phyloP scores from a whole-genome alignment of 1,284 basidiomycete species.

The Boletus subluridellus region DNA sequence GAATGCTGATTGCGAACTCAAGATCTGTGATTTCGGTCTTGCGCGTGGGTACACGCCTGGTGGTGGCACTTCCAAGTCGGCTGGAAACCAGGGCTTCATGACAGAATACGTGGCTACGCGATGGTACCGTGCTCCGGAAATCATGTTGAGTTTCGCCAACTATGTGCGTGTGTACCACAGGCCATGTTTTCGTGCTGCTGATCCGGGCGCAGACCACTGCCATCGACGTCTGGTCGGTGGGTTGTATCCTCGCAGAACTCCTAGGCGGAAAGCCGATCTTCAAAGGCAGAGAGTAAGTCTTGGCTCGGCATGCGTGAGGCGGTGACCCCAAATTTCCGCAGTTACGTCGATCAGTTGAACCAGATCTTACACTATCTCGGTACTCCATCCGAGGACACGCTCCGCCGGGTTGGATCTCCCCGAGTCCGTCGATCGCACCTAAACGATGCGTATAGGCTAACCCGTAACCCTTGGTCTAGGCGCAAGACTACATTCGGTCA shows the following conservation, averaged over 20 bases:
- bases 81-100: conserved; percentile 95
- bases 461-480: conserved; percentile 44
- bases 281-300: conserved; percentile 89
- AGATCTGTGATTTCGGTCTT: conserved; percentile 98
- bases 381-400: conserved; percentile 94
- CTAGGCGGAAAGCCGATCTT: conserved; percentile 97
- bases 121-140: conserved; percentile 96
- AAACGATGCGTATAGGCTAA: not conserved
- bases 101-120: conserved; percentile 98
- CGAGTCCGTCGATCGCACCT: conserved; percentile 48
- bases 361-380: conserved; percentile 98
- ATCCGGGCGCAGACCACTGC: conserved; percentile 58
- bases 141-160: conserved; percentile 96
- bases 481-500: conserved; percentile 97
- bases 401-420: conserved; percentile 91
- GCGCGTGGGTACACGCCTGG: conserved; percentile 92
- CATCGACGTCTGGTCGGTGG: conserved; percentile 98
- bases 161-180: conserved; percentile 55
- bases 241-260: conserved; percentile 96
- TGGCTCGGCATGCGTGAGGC: not conserved
- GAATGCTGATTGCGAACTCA: conserved; percentile 96
- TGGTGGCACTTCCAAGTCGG: conserved; percentile 59
- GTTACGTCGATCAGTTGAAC: conserved; percentile 97
- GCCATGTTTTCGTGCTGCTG: conserved; percentile 2
- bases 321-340: conserved; percentile 29